Base-by-base conservation (phyloP, 1,284 basidiomycete genomes). In the Irpex lacteus region DNA sequence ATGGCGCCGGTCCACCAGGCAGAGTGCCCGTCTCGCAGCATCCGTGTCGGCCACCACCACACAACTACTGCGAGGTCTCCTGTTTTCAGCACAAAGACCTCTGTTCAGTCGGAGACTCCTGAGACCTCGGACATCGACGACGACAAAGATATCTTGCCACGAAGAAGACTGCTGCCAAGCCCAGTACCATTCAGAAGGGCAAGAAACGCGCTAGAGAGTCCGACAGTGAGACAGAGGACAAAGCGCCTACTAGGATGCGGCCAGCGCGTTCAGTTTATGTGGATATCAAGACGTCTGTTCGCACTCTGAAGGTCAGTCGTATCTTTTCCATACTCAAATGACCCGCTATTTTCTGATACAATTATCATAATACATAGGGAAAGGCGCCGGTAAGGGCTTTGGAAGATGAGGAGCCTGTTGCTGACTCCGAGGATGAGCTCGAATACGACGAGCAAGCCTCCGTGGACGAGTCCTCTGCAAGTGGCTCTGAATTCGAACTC, bases 401-500 rank as follows among this genome's bases (percentile, higher is more conserved):
- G 40, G 72, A 65, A 21, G 69, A 73, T 34, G 73, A 73, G 36
- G 73, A 72, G 18, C 72, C 73, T 2, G 72, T 69, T 32, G 64
- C 69, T n/a, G 72, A 76, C 47, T 67, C 62, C 40, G 67, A 76
- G 49, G 78, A 76, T 53, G 79, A 80, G 13, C 79, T 78, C 55
- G 69, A 79, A 13, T 80, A 81, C 50, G 78, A 77, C 62, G 76
- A 78, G 37, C 77, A 80, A 21, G 67, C 70, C 15, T 65, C 66
- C 3, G 63, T 74, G 49, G 78, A 81, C 15, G 87, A 88, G 61
- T 85, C 82, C 8, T 82, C 82, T 53, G 81, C 78, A 61, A 85
- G 84, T 70, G 86, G 80, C 18, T 89, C 88, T 50, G 86, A 88
- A 61, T 88, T 86, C 64, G 76, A 83, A 32, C 74, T 66, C 8